phyloP scores from a whole-genome alignment of 2,329 filamentous ascomycete species.

The Penicillium sp. region DNA sequence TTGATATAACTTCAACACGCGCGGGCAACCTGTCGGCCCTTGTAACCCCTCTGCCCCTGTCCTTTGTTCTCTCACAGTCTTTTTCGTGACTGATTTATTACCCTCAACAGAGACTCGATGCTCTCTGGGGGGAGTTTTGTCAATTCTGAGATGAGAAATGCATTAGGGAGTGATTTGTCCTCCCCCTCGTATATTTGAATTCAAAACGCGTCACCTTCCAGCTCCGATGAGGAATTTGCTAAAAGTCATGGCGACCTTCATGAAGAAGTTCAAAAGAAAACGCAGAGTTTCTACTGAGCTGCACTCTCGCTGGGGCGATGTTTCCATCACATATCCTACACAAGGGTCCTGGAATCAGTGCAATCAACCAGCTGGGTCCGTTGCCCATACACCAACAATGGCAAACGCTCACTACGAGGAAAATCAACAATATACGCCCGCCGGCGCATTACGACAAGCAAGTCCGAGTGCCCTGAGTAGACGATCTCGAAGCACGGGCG shows the following conservation, averaged over 20 bases:
- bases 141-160: conserved; percentile 20
- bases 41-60: background rate
- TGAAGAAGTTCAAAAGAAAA: conserved; percentile 36
- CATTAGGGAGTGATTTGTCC: conserved; percentile 17
- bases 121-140: conserved; percentile 12
- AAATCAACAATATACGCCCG: conserved; percentile 13
- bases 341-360: conserved; percentile 45
- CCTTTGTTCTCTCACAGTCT: conserved; percentile 3
- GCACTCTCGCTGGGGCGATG: conserved; percentile 43
- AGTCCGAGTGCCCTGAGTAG: background rate
- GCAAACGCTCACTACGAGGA: conserved; percentile 9
- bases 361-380: conserved; percentile 28
- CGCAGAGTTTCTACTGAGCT: conserved; percentile 38
- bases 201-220: background rate
- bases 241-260: conserved; percentile 31
- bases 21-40: conserved; percentile 13
- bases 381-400: conserved; percentile 10
- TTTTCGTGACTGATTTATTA: background rate
- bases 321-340: conserved; percentile 41
- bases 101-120: background rate
- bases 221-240: conserved; percentile 27
- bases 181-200: conserved; percentile 13
- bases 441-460: conserved; percentile 3
- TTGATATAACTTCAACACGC: conserved; percentile 29
- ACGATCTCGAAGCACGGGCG: background rate